Conservation (phyloP, 2,329 filamentous ascomycete genomes). For the Tolypocladium ovalisporum region DNA sequence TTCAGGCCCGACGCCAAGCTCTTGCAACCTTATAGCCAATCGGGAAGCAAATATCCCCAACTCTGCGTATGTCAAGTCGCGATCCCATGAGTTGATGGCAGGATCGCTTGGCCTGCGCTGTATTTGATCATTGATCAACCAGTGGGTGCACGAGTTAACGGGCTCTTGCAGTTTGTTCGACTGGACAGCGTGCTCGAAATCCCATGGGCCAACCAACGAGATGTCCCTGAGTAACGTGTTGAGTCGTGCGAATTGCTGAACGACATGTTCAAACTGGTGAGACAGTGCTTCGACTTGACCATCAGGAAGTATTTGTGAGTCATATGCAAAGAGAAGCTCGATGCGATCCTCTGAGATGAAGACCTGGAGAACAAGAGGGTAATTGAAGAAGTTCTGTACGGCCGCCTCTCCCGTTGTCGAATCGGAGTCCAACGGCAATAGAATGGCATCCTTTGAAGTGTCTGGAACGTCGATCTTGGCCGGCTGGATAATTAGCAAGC, state of each 20-base stretch:
- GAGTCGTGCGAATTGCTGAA: not conserved
- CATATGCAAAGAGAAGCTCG: not conserved
- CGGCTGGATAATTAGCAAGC: not conserved
- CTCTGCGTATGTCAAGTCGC: not conserved
- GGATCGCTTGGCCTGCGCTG: not conserved
- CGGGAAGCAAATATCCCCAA: not conserved
- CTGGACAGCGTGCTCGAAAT: not conserved
- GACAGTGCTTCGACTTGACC: not conserved
- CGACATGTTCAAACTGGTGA: not conserved
- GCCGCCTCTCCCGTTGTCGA: not conserved
- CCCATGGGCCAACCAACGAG: not conserved
- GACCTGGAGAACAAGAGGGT: not conserved
- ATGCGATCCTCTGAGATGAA: not conserved
- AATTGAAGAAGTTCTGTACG: not conserved
- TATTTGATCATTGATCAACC: not conserved
- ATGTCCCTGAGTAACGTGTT: not conserved
- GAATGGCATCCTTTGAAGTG: not conserved
- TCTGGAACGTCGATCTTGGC: not conserved
- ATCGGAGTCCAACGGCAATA: not conserved
- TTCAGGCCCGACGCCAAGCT: not conserved
- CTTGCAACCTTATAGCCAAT: not conserved
- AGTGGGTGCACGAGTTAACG: not conserved
- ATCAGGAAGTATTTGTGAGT: not conserved
- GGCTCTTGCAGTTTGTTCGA: not conserved
- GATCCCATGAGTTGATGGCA: not conserved